These are phyloP conservation scores for Neocatenulostroma microsporum DNA, from an alignment of 2,329 filamentous ascomycete species.

Conservation along the genomic window DNA sequence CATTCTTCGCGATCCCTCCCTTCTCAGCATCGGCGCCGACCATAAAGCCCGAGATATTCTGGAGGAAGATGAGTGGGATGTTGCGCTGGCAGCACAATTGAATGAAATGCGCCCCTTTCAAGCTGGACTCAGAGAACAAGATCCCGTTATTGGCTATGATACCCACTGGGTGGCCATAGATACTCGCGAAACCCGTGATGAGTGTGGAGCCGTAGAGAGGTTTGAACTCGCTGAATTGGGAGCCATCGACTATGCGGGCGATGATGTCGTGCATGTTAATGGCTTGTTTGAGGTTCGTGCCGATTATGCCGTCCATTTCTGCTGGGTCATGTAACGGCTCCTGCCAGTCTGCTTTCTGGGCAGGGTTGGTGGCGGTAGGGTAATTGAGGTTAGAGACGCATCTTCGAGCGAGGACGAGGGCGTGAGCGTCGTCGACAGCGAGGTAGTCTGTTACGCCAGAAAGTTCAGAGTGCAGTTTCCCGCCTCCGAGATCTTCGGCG, in stretches of 20 bases:
- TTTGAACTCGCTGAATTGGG: constrained; percentile 90
- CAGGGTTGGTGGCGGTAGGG: constrained; percentile 46
- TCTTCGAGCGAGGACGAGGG: constrained; percentile 73
- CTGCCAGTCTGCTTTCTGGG: constrained; percentile 41
- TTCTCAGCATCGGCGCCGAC: constrained; percentile 86
- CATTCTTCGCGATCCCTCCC: constrained; percentile 95
- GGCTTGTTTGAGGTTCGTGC: constrained; percentile 78
- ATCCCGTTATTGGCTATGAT: constrained; percentile 97
- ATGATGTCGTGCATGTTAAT: constrained; percentile 86
- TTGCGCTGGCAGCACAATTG: constrained; percentile 86
- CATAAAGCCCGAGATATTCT: constrained; percentile 99
- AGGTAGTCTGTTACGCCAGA: constrained; percentile 94
- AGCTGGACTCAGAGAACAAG: constrained; percentile 75
- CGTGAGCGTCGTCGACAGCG: constrained; percentile 88
- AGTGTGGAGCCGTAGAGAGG: constrained; percentile 80
- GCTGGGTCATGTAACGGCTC: constrained; percentile 73
- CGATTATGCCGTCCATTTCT: constrained; percentile 82
- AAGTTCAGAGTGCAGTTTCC: constrained; percentile 78
- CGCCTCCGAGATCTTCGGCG: constrained; percentile 84
- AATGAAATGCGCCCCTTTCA: constrained; percentile 96
- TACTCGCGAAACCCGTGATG: constrained; percentile 77
- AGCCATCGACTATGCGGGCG: constrained; percentile 84
- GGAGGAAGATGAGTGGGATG: constrained; percentile 84
- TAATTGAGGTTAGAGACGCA: constrained; percentile 88
- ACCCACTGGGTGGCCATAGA: constrained; percentile 83